Percentiles rank a stretch among this genome's conserved stretches.
phyloP scores from a whole-genome alignment of 345 rosid species.

The Eucalyptus fibrosa region DNA sequence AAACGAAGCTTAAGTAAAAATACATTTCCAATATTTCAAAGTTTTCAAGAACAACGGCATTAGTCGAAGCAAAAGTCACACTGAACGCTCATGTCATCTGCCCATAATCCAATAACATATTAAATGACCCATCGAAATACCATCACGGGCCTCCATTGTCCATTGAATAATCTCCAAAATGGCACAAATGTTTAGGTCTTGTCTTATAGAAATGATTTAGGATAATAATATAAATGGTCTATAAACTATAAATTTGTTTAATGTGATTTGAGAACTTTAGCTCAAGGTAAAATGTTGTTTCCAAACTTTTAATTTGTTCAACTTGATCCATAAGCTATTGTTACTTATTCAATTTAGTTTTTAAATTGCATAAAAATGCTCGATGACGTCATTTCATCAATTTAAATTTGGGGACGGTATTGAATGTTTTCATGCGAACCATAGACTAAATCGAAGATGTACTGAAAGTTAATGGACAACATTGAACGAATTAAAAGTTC shows the following conservation, averaged over 20 bases:
- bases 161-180: neutral
- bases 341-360: accelerated
- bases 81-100: neutral
- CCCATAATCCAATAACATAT: neutral
- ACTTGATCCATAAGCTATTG: accelerated
- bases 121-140: neutral
- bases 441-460: accelerated
- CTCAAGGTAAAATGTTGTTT: accelerated
- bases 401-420: accelerated
- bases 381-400: accelerated
- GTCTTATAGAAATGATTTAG: neutral
- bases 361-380: accelerated
- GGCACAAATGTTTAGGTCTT: neutral
- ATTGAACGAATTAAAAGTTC: accelerated
- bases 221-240: neutral
- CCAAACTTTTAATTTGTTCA: neutral
- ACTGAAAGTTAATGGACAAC: accelerated
- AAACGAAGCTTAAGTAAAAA: neutral
- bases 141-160: neutral
- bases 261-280: no score
- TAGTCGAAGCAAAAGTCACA: neutral
- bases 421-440: accelerated
- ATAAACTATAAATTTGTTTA: neutral
- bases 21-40: neutral
- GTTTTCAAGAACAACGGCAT: no score